Conservation (phyloP, 139 green algal species). For the Diplosphaera chodatii region DNA sequence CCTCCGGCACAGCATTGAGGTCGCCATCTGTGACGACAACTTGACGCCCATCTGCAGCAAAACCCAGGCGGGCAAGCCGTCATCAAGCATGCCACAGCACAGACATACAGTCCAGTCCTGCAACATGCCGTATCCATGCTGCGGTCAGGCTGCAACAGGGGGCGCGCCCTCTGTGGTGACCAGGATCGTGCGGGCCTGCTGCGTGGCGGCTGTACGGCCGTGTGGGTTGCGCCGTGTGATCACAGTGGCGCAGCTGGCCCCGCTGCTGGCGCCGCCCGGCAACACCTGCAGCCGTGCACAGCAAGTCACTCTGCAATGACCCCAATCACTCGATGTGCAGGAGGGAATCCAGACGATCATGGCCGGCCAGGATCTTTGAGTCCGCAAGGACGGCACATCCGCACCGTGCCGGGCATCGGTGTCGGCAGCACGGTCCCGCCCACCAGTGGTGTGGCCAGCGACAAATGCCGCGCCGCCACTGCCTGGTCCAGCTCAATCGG, state of each 20-base stretch:
- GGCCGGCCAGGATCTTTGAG: too few relatives aligned
- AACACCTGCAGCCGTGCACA: not conserved
- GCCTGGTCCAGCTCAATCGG: not conserved
- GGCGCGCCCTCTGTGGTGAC: not conserved
- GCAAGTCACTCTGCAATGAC: too few relatives aligned
- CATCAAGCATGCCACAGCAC: too few relatives aligned
- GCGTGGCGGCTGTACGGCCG: not conserved
- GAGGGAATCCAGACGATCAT: too few relatives aligned
- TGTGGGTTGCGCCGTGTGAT: not conserved
- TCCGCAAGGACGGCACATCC: too few relatives aligned
- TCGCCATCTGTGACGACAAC: not conserved
- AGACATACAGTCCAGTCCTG: too few relatives aligned
- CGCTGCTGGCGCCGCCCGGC: too few relatives aligned
- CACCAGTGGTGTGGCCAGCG: not conserved
- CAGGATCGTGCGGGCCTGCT: not conserved
- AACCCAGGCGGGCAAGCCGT: too few relatives aligned
- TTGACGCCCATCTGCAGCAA: not conserved
- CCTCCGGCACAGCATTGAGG: not conserved
- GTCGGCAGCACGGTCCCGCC: not conserved
- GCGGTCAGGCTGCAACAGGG: too few relatives aligned
- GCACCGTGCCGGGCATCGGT: not conserved
- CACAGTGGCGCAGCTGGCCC: not conserved
- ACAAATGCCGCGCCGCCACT: not conserved
- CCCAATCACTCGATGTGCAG: too few relatives aligned
- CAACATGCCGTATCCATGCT: too few relatives aligned